Evolutionary conservation across 805 yeast species (phyloP), one percentile per base, ranked within the genome.

Genomic region (Ogataea thermomethanolica): DNA sequence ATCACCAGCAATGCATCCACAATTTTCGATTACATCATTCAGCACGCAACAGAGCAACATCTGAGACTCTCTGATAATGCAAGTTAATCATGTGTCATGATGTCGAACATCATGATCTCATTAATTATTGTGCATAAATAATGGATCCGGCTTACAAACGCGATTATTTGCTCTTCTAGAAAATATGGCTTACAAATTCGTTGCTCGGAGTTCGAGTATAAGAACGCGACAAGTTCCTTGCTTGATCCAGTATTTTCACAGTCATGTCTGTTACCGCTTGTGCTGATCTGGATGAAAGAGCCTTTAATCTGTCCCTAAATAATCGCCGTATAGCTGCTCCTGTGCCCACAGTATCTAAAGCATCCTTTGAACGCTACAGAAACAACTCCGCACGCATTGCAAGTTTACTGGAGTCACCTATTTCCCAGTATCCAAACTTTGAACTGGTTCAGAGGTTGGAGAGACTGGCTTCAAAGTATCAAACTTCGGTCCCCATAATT

Each of bases 341-440:
- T 5, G 17, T 22, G 13, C 15, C 15, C 1, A 28, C 12, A 9
- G 40, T 52, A 1, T 55, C 60, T 6, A 43, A 41, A 3, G 61
- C 61, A 6, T 56, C 55, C 26, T 28, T 47, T n/a, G 57, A 56
- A 35, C 43, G 61, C 11, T 44, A 46, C 36, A 52, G 45, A 25
- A 32, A 37, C 17, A 52, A 41, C 37, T 48, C 46, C 10, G 29
- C 38, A 23, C 49, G 41, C 24, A 45, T 53, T 13, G 44, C 53
- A 22, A 39, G 33, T 26, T 31, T 51, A 13, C 24, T 53, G 9
- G 33, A 27, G 25, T 15, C 23, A 20, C 15, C 32, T 11, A 7
- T 38, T 10, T 33, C 25, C 9, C 25, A 21, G 13, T 7, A 30
- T 9, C 35, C 41, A 9, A 48, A 45, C 27, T 41, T 44, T 24